Conservation (phyloP, 805 yeast species). For the Zygoascus ofunaensis region DNA sequence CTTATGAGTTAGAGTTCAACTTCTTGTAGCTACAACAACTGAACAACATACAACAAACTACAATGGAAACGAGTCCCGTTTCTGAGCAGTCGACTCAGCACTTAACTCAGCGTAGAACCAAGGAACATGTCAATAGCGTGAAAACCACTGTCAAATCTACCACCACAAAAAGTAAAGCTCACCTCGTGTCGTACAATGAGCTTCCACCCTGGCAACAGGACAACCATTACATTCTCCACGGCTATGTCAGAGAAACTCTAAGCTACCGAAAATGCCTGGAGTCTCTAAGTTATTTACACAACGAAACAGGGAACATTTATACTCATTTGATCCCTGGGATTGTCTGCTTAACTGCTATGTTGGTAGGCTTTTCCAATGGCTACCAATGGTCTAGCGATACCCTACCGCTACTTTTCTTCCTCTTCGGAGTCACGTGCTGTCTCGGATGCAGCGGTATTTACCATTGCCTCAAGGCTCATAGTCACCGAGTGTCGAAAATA, state of each 20-base stretch:
- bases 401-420: constrained; percentile 44
- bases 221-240: constrained; percentile 54
- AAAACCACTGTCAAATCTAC: no score
- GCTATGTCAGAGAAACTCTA: constrained; percentile 52
- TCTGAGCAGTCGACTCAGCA: no score
- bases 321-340: constrained; percentile 43
- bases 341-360: constrained; percentile 17
- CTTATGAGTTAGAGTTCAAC: no score
- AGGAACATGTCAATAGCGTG: no score
- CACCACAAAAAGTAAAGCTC: no score
- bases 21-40: no score
- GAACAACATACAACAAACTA: no score
- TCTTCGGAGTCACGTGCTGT: constrained; percentile 50
- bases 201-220: constrained; percentile 68
- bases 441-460: constrained; percentile 55
- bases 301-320: constrained; percentile 66
- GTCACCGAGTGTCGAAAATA: constrained; percentile 40
- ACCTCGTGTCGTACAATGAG: constrained; percentile 50
- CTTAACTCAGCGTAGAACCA: no score
- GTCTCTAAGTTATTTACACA: constrained; percentile 50
- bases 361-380: constrained; percentile 2
- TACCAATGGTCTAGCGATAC: constrained; percentile 34
- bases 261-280: constrained; percentile 39
- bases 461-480: constrained; percentile 62
- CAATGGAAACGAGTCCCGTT: no score